Evolutionary conservation across 345 rosid genomes (phyloP), one percentile per base, ranked within the genome.

Genomic region (Citrus australasica): DNA sequence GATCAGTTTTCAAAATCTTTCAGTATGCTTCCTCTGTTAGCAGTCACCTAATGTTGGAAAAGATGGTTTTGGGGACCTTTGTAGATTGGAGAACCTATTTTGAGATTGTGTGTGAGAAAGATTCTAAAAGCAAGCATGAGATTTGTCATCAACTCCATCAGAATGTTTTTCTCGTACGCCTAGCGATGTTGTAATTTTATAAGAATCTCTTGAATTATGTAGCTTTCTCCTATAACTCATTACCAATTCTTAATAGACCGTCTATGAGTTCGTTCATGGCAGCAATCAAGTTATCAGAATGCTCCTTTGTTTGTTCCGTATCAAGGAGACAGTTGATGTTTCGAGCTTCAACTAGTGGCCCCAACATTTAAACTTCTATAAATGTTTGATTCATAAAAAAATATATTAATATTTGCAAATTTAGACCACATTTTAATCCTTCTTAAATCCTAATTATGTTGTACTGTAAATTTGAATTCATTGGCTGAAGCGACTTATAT

Each of bases 291-390:
- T 69, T 76, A 67, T 81, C 76, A 30, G 83, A 75, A 7, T 83
- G 84, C 66, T 84, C 82, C 76, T 83, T 86, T 79, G 80, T 79
- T 80, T 83, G 88, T 65, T 84, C 85, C 78, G 86, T 76, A 53
- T 84, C 86, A 69, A 82, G 81, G 46, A 79, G 91, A 62, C 62
- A 80, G 65, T 82, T 83, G 78, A 48, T 83, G 80, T 84, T 85
- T 60, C 81, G 86, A 33, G 85, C 86, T 84, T 87, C 84, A 22
- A 37, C 40, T 7, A 7, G 40, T 37, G 40, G 40, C 9, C 40
- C 40, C 1, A 37, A 37, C 38, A 37, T 6, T 37, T 37, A 37
- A 37, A 37, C 38, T 1, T 37, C 38, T 37, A 37, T 37, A 37
- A 37, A 37, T 37, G 38, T 37, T 37, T 37, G 10, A 38, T 38